These are phyloP conservation scores for Zygoascus sp. DNA, from an alignment of 1,139 yeast species.

Conservation along the genomic window DNA sequence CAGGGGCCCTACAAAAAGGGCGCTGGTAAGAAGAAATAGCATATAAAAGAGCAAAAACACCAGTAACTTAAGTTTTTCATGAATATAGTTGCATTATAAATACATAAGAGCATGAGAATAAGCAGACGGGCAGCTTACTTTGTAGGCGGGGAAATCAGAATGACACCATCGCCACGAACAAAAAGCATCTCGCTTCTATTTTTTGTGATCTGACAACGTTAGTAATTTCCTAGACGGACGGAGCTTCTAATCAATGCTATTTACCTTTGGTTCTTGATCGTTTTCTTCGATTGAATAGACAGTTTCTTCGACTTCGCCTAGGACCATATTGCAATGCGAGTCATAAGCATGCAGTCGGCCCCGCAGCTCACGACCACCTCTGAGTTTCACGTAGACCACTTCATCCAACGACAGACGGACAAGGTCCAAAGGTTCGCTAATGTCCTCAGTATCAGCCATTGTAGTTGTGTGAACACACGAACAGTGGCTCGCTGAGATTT, in stretches of 20 bases:
- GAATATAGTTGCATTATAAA: conserved; percentile 6
- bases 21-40: conserved; percentile 56
- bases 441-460: conserved; percentile 12
- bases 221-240: not conserved
- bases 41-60: conserved; percentile 33
- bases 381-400: conserved; percentile 75
- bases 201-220: conserved; percentile 39
- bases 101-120: conserved; percentile 7
- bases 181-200: conserved; percentile 85
- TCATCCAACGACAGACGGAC: conserved; percentile 86
- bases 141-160: conserved; percentile 54
- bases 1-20: conserved; percentile 26
- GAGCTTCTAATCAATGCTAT: conserved; percentile 12
- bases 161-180: conserved; percentile 94
- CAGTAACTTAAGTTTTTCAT: not conserved
- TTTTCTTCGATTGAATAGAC: conserved; percentile 54
- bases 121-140: conserved; percentile 13
- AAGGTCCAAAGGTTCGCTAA: conserved; percentile 75
- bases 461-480: not conserved
- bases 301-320: conserved; percentile 88
- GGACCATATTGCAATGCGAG: conserved; percentile 92
- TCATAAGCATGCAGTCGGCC: conserved; percentile 95
- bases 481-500: not conserved
- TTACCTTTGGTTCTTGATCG: conserved; percentile 42
- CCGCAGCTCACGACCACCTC: conserved; percentile 92